These are phyloP conservation scores for Botrytis deweyae DNA, from an alignment of 2,329 filamentous ascomycete genomes.

Conservation along the genomic window DNA sequence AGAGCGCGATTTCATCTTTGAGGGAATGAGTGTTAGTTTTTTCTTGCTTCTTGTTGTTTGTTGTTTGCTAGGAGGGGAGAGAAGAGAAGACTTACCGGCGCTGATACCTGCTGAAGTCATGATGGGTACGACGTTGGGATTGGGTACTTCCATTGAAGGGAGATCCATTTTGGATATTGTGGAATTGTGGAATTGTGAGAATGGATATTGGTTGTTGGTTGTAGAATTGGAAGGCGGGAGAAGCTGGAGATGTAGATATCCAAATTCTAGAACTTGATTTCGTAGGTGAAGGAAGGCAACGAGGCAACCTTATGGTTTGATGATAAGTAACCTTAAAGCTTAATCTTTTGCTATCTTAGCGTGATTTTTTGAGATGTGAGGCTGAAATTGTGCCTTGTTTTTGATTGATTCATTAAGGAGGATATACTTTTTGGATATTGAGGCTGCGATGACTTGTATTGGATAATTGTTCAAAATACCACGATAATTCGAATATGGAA, in stretches of 20 bases:
- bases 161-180: not conserved
- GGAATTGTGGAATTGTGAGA: not conserved
- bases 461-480: too few relatives aligned
- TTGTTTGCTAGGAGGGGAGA: not conserved
- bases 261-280: slow-evolving; percentile 1
- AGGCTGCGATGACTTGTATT: not conserved
- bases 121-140: slow-evolving; percentile 18
- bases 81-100: slow-evolving; percentile 38
- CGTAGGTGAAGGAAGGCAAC: not conserved
- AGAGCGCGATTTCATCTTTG: slow-evolving; percentile 90
- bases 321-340: slow-evolving; percentile 4
- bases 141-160: slow-evolving; percentile 1
- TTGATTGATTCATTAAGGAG: not conserved
- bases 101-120: slow-evolving; percentile 37
- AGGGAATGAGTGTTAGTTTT: not conserved
- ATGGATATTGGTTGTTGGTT: not conserved
- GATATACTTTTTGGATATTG: not conserved
- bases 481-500: too few relatives aligned
- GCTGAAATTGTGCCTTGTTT: slow-evolving; percentile 11
- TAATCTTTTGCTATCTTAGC: slow-evolving; percentile 13
- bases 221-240: not conserved
- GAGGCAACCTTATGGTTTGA: not conserved
- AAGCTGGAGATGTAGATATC: not conserved
- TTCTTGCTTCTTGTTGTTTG: not conserved
- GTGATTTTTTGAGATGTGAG: not conserved